Base-by-base conservation (phyloP, 2,329 filamentous ascomycete species). In the Beauveria bassiana region DNA sequence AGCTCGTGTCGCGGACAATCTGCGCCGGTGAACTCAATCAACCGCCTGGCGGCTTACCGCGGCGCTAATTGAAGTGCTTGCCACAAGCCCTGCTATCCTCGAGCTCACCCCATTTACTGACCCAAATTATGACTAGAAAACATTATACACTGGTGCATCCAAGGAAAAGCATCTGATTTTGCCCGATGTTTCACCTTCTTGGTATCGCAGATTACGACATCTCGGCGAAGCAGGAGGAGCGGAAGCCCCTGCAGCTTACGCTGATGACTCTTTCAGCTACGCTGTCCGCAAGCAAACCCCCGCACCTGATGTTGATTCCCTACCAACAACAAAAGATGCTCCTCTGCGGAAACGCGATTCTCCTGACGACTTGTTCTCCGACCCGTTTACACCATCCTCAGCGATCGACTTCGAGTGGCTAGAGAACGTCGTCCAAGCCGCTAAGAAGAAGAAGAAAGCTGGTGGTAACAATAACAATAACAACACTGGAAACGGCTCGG, bases 371-470 rank as follows among this genome's bases (percentile, higher is more conserved):
- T 52, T 65, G 28, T 65, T 67, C 8, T 53, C 58, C 18, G 67
- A 68, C 34, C 67, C 66, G 5, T 28, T 24, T 10, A 38, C 55
- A 6, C 68, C 72, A 42, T 64, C 72, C 9, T 51, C 49, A 16
- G 10, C 50, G 8, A 61, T 69, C 20, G 68, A 70, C 59, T 68
- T 65, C 62, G 40, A 50, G 34, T 67, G 61, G 5, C 61, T 61
- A 45, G 62, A 66, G 18, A 66, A 65, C 38, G 59, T 66, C 18
- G 56, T 62, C 18, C 47, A 64, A 56, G 64, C 26, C 24, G 66
- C 65, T 40, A 69, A 69, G 52, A 68, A 64, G 62, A 66, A 66
- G 60, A 63, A 64, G 47, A 61, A 57, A 42, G 61, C 42, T 14
- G 59, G 26, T 40, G 56, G 14, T 42, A 43, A 26, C 28, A 47